These are phyloP conservation scores for Neophaeococcomyces aloes DNA, from an alignment of 2,329 filamentous ascomycete species.

Conservation along the genomic window DNA sequence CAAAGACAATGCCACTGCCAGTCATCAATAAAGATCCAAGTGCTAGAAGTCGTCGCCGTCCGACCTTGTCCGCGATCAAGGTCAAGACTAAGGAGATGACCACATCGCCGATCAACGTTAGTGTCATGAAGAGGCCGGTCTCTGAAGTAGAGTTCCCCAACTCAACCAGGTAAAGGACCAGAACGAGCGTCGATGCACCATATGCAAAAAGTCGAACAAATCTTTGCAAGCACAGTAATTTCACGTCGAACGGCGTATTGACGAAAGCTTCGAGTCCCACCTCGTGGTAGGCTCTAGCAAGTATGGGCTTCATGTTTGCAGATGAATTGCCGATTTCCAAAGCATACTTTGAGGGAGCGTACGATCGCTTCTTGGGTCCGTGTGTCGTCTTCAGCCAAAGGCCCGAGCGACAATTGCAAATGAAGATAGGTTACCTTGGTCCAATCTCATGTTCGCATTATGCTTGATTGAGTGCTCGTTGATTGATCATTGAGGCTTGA, in stretches of 20 bases:
- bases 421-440: no score
- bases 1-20: slow-evolving; percentile 45
- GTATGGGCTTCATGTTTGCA: slow-evolving; percentile 2
- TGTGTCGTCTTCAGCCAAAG: no score
- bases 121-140: slow-evolving; percentile 55
- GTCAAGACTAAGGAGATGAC: slow-evolving; percentile 48
- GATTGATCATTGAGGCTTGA: no score
- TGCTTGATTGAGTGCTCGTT: no score
- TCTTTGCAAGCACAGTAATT: slow-evolving; percentile 31
- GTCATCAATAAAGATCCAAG: slow-evolving; percentile 48
- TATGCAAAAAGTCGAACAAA: slow-evolving; percentile 51
- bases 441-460: no score
- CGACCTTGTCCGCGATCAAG: slow-evolving; percentile 49
- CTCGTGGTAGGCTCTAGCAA: slow-evolving; percentile 7
- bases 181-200: slow-evolving; percentile 48
- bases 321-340: no score
- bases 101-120: slow-evolving; percentile 53
- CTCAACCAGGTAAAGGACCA: slow-evolving; percentile 51
- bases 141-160: slow-evolving; percentile 46
- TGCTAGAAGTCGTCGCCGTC: slow-evolving; percentile 45
- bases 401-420: no score
- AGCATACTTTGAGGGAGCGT: no score
- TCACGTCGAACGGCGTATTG: slow-evolving; percentile 24
- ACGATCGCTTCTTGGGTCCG: no score
- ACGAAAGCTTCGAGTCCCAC: slow-evolving; percentile 11